Conservation (phyloP, 495 filamentous ascomycete species). For the Aspergillus affinis region DNA sequence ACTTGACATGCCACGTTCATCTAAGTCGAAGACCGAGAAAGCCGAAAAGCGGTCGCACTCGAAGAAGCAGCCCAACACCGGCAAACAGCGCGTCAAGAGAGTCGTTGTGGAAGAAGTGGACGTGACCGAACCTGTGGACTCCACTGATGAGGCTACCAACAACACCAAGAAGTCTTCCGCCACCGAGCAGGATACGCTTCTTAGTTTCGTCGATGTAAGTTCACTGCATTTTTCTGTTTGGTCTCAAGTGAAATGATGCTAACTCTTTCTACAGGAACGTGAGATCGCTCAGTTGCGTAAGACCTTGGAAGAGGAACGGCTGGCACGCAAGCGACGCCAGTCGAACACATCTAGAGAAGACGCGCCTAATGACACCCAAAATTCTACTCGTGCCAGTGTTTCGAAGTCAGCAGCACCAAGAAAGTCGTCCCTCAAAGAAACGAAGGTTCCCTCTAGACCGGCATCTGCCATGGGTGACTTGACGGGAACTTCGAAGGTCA, state of each 20-base stretch:
- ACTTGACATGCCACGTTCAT: slow-evolving; percentile 32
- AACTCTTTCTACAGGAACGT: slow-evolving; percentile 30
- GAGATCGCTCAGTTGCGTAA: slow-evolving; percentile 50
- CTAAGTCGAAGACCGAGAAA: slow-evolving; percentile 24
- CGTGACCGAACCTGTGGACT: slow-evolving; percentile 29
- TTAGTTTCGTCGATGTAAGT: slow-evolving; percentile 50
- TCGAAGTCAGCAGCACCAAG: slow-evolving; percentile 38
- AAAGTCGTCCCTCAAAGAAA: slow-evolving; percentile 49
- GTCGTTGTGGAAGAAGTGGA: slow-evolving; percentile 44
- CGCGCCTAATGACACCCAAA: slow-evolving; percentile 33
- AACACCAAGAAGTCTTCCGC: slow-evolving; percentile 33
- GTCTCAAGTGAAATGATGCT: not conserved
- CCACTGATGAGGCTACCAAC: slow-evolving; percentile 35
- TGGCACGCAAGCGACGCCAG: slow-evolving; percentile 46
- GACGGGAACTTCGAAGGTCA: slow-evolving; percentile 30
- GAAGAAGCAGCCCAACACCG: slow-evolving; percentile 41
- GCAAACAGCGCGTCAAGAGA: slow-evolving; percentile 47
- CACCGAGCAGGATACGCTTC: slow-evolving; percentile 39
- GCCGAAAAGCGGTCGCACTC: slow-evolving; percentile 20
- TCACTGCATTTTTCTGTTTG: not conserved
- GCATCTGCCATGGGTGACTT: slow-evolving; percentile 40
- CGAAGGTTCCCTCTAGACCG: slow-evolving; percentile 33
- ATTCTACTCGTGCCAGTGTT: slow-evolving; percentile 38
- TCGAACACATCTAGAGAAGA: slow-evolving; percentile 30
- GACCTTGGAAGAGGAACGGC: slow-evolving; percentile 49